Percentiles rank a stretch among this genome's conserved stretches.
phyloP scores from a whole-genome alignment of 768 basidiomycete genomes.

The Mycena pura region DNA sequence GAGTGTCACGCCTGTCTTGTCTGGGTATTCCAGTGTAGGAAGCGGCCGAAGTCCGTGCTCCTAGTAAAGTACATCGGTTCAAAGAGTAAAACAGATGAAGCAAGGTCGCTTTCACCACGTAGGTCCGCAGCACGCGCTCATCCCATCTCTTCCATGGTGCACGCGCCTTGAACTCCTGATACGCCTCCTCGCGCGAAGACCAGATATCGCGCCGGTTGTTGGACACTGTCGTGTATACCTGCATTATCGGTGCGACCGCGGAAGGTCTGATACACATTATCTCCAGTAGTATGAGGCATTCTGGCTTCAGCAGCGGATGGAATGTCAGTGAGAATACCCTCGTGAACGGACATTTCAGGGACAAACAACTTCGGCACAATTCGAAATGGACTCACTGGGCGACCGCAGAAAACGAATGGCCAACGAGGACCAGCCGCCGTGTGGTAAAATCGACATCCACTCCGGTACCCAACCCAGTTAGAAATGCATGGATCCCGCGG shows the following conservation, averaged over 20 bases:
- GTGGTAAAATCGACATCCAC: conserved; percentile 55
- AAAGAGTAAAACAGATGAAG: no score
- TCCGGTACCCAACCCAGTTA: conserved; percentile 55
- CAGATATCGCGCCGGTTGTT: conserved; percentile 55
- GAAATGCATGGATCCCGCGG: conserved; percentile 52
- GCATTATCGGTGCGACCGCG: conserved; percentile 14
- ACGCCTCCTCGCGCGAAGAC: conserved; percentile 58
- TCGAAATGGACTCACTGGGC: conserved; percentile 49
- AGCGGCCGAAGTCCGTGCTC: conserved; percentile 49
- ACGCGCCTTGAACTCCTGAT: conserved; percentile 42
- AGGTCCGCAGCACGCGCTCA: conserved; percentile 50
- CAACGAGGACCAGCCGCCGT: conserved; percentile 57
- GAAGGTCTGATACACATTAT: conserved; percentile 45
- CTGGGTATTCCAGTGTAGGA: conserved; percentile 50
- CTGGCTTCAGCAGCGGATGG: conserved; percentile 45
- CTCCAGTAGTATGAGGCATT: conserved; percentile 52
- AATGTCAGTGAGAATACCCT: conserved; percentile 53
- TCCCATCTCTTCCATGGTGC: conserved; percentile 57
- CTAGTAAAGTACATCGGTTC: conserved; percentile 32
- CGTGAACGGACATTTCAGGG: background rate
- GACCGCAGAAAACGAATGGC: conserved; percentile 62
- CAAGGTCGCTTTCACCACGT: conserved; percentile 42
- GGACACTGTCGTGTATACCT: conserved; percentile 40
- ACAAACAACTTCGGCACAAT: background rate
- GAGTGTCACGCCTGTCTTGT: conserved; percentile 54